Base-by-base conservation (phyloP, 2,329 filamentous ascomycete genomes). In the Passalora sequoiae region DNA sequence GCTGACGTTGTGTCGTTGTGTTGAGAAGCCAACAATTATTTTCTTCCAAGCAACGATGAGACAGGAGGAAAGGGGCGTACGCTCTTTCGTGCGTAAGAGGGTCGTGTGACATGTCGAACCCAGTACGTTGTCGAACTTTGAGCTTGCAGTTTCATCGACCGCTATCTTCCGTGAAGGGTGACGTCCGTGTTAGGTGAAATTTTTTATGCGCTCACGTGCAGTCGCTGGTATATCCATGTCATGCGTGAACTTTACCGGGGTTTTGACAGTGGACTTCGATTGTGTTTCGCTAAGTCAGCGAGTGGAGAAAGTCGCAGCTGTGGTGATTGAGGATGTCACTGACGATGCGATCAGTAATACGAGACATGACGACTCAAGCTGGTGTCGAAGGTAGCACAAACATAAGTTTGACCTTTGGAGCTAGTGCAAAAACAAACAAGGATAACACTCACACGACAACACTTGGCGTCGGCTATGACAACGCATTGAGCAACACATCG, bases 21-120 rank as follows among this genome's bases (percentile, higher is more conserved):
- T 33, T 19, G 30, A 33, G 15, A 9, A n/a, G 19, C 24, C 15
- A 15, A 35, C 17, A 13, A 13, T 17, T 15, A 9, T 8, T 17
- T 22, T 17, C 17, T 20, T 4, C n/a, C 10, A 20, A 20, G 24
- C 16, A 20, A 36, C 24, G 33, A 36, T 36, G 33, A n/a, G 19
- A 20, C 20, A 20, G 10, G 19, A 16, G 20, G 24, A 12, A 22
- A 9, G 20, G 33, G n/a, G 19, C 33, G 8, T 12, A 16, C 30
- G 17, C 7, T 15, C 30, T 36, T 20, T 24, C 33, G 33, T 36
- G 33, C 33, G 33, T 24, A 36, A 20, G 19, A 36, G 17, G 33
- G 33, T 36, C 17, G 33, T 24, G 33, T 36, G 33, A 36, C 20
- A 24, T 17, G 10, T 36, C 8, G 19, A 20, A 24, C 33, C 33